Evolutionary conservation across 169 alveolate species (phyloP), one percentile per base, ranked within the genome.

Genomic region (Plasmodium coatneyi): DNA sequence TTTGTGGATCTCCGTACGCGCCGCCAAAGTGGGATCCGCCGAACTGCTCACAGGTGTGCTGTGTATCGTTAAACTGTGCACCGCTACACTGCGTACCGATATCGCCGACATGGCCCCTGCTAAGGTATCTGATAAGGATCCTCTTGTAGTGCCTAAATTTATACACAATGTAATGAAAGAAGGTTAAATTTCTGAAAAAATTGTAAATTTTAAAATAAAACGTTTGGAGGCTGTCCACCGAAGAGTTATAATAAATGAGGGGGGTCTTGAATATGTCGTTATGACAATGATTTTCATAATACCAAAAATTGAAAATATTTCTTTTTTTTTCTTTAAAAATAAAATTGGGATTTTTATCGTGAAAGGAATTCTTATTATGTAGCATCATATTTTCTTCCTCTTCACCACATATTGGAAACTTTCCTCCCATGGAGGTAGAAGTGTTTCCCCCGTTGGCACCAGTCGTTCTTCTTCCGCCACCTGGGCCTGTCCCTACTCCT

Each of bases 221-320:
- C 7, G 46, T 74, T 74, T 84, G 93, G 49, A 84, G 52, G 22
- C 71, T 72, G 34, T 84, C 93, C 16, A 84, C 93, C 25, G 83
- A 49, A 30, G 93, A 84, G 28, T 46, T 84, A 71, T 84, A 84
- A 84, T 84, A 84, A 66, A 84, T 72, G 32, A 46, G 32, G 25
- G 93, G 93, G 9, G 93, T 84, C 14, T 84, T 84, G 80, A 84
- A 74, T 30, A 49, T 84, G 70, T 84, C 93, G 41, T 71, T 84
- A 74, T 84, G 80, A 34, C 93, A 84, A 74, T 84, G 93, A 32
- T 84, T 84, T 84, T 84, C 93, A 66, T 84, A 84, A 74, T 84
- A 84, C 36, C 74, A 74, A 74, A 84, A 84, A 66, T 84, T 84
- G 80, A 84, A 84, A 14, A 74, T 66, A 49, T 16, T 72, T 49